Evolutionary conservation across 768 basidiomycete genomes (phyloP).

Genomic region (Lentinula aciculospora): DNA sequence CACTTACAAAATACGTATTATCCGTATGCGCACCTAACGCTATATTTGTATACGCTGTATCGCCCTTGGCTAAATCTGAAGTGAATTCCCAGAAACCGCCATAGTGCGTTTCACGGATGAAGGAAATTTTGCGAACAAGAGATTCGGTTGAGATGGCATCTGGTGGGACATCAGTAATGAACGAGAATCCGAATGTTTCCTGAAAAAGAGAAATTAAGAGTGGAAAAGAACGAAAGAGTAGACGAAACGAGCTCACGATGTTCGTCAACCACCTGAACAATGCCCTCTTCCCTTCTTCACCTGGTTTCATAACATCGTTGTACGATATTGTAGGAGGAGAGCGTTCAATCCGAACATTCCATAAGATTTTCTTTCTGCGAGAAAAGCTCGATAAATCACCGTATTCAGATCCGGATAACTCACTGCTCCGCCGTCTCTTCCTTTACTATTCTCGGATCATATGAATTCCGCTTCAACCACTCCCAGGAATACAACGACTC

Average conservation of each 20-base stretch:
- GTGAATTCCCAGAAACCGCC: constrained; percentile 98
- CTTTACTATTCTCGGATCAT: constrained; percentile 57
- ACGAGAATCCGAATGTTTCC: constrained; percentile 87
- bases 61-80: constrained; percentile 82
- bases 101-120: constrained; percentile 81
- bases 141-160: constrained; percentile 83
- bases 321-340: constrained; percentile 73
- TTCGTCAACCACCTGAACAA: constrained; percentile 78
- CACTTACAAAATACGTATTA: constrained; percentile 62
- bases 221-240: neutral
- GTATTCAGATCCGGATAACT: too few species aligned
- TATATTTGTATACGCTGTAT: constrained; percentile 90
- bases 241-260: constrained; percentile 45
- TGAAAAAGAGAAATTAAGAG: constrained; percentile 20
- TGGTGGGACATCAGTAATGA: constrained; percentile 74
- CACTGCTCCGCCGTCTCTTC: constrained; percentile 16
- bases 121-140: constrained; percentile 70
- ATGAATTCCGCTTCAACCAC: constrained; percentile 75
- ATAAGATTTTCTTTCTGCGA: constrained; percentile 57
- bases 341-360: constrained; percentile 73
- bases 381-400: too few species aligned
- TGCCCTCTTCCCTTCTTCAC: constrained; percentile 60
- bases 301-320: constrained; percentile 62
- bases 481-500: constrained; percentile 84
- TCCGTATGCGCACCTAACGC: constrained; percentile 81